phyloP scores from a whole-genome alignment of 495 filamentous ascomycete genomes.

The Astrothelium macrocarpum region DNA sequence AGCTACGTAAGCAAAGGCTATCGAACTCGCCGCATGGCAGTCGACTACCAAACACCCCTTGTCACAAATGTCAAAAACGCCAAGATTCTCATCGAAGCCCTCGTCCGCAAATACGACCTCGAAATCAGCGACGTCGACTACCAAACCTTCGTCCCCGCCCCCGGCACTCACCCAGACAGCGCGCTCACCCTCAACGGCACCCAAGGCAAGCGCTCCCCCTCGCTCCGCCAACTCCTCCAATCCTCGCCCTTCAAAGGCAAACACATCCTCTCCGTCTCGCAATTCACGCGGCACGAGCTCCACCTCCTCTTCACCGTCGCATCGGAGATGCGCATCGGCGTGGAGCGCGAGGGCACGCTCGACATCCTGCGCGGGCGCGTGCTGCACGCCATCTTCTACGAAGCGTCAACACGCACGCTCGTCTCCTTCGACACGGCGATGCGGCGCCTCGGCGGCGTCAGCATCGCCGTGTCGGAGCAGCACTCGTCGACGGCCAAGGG shows the following conservation, averaged over 20 bases:
- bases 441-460: conserved; percentile 87
- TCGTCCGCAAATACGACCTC: conserved; percentile 77
- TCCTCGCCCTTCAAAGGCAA: conserved; percentile 75
- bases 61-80: conserved; percentile 99
- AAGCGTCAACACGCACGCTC: conserved; percentile 92
- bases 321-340: conserved; percentile 89
- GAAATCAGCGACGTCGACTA: conserved; percentile 74
- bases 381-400: conserved; percentile 89
- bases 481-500: conserved; percentile 86
- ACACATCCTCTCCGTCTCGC: conserved; percentile 80
- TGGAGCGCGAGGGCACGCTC: conserved; percentile 80
- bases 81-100: conserved; percentile 90
- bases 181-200: not conserved
- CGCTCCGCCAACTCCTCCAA: conserved; percentile 60
- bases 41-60: conserved; percentile 94
- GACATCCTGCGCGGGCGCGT: conserved; percentile 77
- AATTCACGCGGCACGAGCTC: conserved; percentile 76
- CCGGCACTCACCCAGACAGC: conserved; percentile 6
- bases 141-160: conserved; percentile 50
- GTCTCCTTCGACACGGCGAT: conserved; percentile 96
- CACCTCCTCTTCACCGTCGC: conserved; percentile 93
- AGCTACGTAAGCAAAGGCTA: conserved; percentile 99
- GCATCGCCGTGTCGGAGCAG: conserved; percentile 64
- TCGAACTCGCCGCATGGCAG: conserved; percentile 89
- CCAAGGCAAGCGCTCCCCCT: conserved; percentile 34